These are phyloP conservation scores for Scalesia atractyloides DNA, from an alignment of 129 eudicot genomes.

Conservation along the genomic window DNA sequence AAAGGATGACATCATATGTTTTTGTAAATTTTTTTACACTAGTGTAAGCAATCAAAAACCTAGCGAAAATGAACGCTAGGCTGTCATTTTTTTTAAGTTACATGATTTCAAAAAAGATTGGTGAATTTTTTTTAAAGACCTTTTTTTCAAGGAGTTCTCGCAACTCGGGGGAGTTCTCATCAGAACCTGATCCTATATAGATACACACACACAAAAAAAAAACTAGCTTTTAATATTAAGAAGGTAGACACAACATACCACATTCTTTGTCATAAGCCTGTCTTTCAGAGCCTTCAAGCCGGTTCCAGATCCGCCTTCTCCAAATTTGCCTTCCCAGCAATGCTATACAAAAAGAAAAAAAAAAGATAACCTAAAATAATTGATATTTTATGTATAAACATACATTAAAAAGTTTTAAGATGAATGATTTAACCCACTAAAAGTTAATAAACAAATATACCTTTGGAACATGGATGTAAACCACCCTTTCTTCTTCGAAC, in stretches of 20 bases:
- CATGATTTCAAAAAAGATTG: too few species aligned
- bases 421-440: neutral
- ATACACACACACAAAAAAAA: too few species aligned
- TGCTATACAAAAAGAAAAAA: constrained; percentile 40
- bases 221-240: neutral
- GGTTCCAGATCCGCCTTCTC: constrained; percentile 92
- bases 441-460: constrained; percentile 33
- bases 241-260: constrained; percentile 54
- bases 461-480: constrained; percentile 96
- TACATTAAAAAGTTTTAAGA: neutral
- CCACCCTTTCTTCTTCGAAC: constrained; percentile 85
- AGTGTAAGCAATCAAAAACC: too few species aligned
- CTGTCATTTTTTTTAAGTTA: too few species aligned
- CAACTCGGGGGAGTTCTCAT: too few species aligned
- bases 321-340: constrained; percentile 96
- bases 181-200: too few species aligned
- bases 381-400: constrained; percentile 9
- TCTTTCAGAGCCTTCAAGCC: constrained; percentile 95
- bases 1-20: too few species aligned
- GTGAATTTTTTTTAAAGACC: too few species aligned
- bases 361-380: constrained; percentile 1
- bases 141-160: too few species aligned
- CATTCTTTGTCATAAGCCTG: constrained; percentile 96
- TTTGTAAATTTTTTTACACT: too few species aligned
- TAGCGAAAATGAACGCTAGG: too few species aligned